These are phyloP conservation scores for Aspergillus versicolor DNA, from an alignment of 2,329 filamentous ascomycete genomes.

Conservation along the genomic window DNA sequence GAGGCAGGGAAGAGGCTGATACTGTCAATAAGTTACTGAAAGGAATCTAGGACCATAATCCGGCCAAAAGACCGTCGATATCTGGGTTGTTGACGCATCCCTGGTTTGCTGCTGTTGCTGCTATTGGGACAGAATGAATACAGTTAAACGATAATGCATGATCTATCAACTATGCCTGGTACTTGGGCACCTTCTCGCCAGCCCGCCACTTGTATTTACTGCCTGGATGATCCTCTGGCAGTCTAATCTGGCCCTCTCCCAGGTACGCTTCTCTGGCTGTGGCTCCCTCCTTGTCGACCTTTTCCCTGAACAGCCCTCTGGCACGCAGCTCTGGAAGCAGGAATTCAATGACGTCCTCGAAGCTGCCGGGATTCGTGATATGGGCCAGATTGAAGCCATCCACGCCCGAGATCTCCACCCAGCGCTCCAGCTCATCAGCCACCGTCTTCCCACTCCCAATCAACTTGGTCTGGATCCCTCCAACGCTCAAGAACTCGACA, in stretches of 20 bases:
- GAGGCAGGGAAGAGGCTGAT: too few species aligned
- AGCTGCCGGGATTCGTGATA: slow-evolving; percentile 35
- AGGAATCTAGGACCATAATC: too few species aligned
- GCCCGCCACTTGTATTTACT: slow-evolving; percentile 36
- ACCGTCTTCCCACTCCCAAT: slow-evolving; percentile 38
- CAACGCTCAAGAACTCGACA: slow-evolving; percentile 34
- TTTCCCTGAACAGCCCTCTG: slow-evolving; percentile 40
- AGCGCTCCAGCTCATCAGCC: slow-evolving; percentile 38
- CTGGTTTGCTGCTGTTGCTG: too few species aligned
- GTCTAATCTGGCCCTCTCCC: slow-evolving; percentile 28
- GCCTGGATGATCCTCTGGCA: slow-evolving; percentile 37
- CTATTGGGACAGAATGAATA: too few species aligned
- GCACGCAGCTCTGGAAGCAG: slow-evolving; percentile 34
- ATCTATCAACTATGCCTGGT: slow-evolving; percentile 14
- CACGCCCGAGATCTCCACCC: slow-evolving; percentile 34
- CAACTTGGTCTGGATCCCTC: slow-evolving; percentile 36
- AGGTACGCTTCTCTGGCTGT: slow-evolving; percentile 43
- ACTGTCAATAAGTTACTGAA: too few species aligned
- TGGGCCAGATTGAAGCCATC: slow-evolving; percentile 39
- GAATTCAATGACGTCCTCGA: slow-evolving; percentile 35
- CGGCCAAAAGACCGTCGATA: too few species aligned
- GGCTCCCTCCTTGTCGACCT: slow-evolving; percentile 36
- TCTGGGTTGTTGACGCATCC: too few species aligned
- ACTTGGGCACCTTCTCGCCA: slow-evolving; percentile 33
- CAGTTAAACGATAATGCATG: too few species aligned